Percentiles rank a stretch among this genome's conserved stretches.
Evolutionary conservation across 1,284 basidiomycete species (phyloP).

Genomic region (Phellopilus nigrolimitatus): DNA sequence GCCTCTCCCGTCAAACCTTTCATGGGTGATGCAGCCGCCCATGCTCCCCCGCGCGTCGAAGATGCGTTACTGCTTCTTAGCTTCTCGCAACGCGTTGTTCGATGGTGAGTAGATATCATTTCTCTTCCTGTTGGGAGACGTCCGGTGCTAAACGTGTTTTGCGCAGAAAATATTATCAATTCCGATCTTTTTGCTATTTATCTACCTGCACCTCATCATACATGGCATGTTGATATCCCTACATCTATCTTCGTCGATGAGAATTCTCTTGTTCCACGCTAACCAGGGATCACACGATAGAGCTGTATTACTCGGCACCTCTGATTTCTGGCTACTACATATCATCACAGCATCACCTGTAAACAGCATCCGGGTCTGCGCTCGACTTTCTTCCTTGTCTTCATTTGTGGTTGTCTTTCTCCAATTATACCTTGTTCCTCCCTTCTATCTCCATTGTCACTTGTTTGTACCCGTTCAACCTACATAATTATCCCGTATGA

Average conservation of each 20-base stretch:
- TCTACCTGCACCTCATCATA: conserved; percentile 8
- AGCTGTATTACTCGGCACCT: conserved; percentile 1
- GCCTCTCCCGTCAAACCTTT: conserved; percentile 2
- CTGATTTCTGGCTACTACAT: background rate
- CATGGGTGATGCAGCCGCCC: conserved; percentile 21
- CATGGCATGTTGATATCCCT: conserved; percentile 4
- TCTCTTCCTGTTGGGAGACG: background rate
- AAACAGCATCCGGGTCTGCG: background rate
- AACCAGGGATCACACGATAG: background rate
- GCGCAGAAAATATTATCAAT: background rate
- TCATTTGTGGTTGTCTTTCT: background rate
- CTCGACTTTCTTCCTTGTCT: background rate
- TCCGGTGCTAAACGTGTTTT: background rate
- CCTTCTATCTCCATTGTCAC: background rate
- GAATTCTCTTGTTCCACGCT: background rate
- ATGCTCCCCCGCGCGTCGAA: conserved; percentile 38
- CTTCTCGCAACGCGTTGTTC: conserved; percentile 62
- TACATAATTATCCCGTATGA: background rate
- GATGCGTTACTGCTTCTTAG: conserved; percentile 64
- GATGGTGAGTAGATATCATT: conserved; percentile 32
- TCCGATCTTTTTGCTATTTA: background rate
- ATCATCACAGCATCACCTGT: no score
- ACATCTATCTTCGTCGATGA: background rate
- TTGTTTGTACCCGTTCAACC: background rate
- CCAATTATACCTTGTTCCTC: background rate